Conservation (phyloP, 2,329 filamentous ascomycete genomes). For the Fusarium continuum region DNA sequence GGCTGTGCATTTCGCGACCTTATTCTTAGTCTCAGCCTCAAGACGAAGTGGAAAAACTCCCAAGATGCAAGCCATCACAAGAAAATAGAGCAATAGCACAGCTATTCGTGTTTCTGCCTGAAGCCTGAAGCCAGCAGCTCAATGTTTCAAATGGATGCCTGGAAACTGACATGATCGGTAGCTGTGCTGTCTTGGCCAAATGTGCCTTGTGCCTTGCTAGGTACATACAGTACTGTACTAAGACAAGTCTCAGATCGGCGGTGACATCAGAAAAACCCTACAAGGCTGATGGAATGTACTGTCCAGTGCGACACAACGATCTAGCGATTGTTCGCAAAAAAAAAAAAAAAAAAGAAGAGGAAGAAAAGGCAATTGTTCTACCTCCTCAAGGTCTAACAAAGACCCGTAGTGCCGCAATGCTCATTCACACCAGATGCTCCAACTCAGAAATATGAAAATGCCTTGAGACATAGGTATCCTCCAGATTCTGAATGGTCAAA, state of each 20-base stretch:
- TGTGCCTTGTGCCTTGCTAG: slow-evolving; percentile 28
- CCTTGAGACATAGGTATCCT: slow-evolving; percentile 30
- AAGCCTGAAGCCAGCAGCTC: slow-evolving; percentile 1
- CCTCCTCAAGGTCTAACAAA: slow-evolving; percentile 21
- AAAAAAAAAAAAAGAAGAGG: too few species aligned
- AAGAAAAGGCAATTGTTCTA: slow-evolving; percentile 14
- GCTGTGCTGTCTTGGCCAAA: slow-evolving; percentile 10
- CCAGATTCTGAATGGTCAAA: slow-evolving; percentile 33
- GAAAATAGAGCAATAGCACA: neutral
- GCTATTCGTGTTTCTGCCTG: slow-evolving; percentile 12
- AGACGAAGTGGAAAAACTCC: slow-evolving; percentile 40
- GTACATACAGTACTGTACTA: too few species aligned
- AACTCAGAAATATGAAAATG: slow-evolving; percentile 33
- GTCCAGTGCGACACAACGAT: neutral
- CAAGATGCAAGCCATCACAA: neutral
- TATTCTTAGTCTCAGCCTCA: slow-evolving; percentile 41
- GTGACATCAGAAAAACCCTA: slow-evolving; percentile 40
- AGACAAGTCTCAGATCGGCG: slow-evolving; percentile 33
- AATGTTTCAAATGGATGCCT: slow-evolving; percentile 14
- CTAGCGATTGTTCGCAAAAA: neutral
- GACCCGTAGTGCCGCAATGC: slow-evolving; percentile 23
- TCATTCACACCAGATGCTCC: slow-evolving; percentile 8
- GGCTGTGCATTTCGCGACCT: slow-evolving; percentile 32
- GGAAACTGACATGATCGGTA: slow-evolving; percentile 1
- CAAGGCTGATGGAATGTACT: slow-evolving; percentile 38